Conservation (phyloP, 1,284 basidiomycete genomes). For the Gymnopus androsaceus region DNA sequence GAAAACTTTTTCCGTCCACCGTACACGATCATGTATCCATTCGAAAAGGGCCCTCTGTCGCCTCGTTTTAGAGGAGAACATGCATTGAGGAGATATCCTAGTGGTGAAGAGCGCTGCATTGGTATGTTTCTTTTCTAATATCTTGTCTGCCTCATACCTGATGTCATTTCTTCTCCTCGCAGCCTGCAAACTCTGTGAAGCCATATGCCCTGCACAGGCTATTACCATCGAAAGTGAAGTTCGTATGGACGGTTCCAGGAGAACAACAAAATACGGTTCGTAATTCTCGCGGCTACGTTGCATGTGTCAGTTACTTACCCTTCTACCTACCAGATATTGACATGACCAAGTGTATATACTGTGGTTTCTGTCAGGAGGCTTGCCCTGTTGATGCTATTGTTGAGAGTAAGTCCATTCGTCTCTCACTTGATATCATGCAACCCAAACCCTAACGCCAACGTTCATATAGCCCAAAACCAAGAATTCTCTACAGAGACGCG, state of each 20-base stretch:
- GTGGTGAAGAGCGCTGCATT: constrained; percentile 98
- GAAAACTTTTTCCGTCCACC: constrained; percentile 98
- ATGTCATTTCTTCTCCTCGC: constrained; percentile 3
- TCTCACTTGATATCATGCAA: constrained; percentile 6
- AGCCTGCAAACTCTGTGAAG: constrained; percentile 99
- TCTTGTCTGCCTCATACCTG: constrained; percentile 5
- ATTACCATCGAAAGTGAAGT: constrained; percentile 99
- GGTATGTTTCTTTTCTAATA: constrained; percentile 48
- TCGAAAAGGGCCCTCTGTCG: constrained; percentile 97
- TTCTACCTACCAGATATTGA: constrained; percentile 74
- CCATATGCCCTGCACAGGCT: constrained; percentile 98
- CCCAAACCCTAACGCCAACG: constrained; percentile 13
- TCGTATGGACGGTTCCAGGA: constrained; percentile 91
- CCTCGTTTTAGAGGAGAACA: constrained; percentile 99
- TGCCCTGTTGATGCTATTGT: constrained; percentile 99
- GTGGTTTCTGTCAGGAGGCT: constrained; percentile 97
- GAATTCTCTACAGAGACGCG: constrained; percentile 97
- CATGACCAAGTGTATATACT: constrained; percentile 97
- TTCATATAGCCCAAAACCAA: constrained; percentile 82
- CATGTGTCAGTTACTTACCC: background rate
- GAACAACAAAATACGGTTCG: constrained; percentile 95
- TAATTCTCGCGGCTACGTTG: background rate
- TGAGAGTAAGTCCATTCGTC: constrained; percentile 72
- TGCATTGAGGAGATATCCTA: constrained; percentile 96
- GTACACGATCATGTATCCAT: constrained; percentile 98